Base-by-base conservation (phyloP, 129 eudicot genomes). In the sunflower (Helianthus annuus) region DNA sequence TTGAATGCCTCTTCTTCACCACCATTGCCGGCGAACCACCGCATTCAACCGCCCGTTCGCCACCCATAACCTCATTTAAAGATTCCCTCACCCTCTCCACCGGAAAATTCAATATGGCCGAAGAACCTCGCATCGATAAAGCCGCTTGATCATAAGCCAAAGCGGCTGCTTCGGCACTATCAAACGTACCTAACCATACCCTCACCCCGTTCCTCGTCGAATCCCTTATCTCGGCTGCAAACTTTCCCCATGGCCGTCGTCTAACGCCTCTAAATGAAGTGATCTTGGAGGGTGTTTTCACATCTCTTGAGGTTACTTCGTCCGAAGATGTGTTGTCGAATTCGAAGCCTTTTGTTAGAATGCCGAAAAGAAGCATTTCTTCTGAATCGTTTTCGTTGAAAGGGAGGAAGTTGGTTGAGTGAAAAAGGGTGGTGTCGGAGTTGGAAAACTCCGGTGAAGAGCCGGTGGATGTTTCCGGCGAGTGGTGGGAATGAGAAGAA, bases 81-180 rank as follows among this genome's bases (percentile, higher is more conserved):
- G 96, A 86, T 74, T 89, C 89, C 38, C 76, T 56, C 51, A 89
- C 96, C 52, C 64, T 82, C 32, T 86, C 90, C 17, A 78, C 86
- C 10, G 91, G 86, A 72, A 89, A 89, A 39, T 89, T 89, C 29
- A 89, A 74, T 2, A 84, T 69, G 12, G 96, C 92, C 13, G 85
- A 71, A 0, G 79, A 24, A 2, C 92, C 92, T 5, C 92, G 80
- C 86, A 84, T 80, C 1, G 92, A 51, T 59, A 79, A 86, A 27
- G 96, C 92, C 1, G 96, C 92, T 72, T 89, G 96, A 53, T 89
- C 96, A 36, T 89, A 89, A 69, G 90, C 96, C 77, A 89, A 62
- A 40, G 96, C 92, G 1, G 96, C 96, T 12, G 82, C 87, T 66
- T 89, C 91, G 12, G 91, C 87, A 34, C 77, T 84, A 38, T 89